Conservation (phyloP, 2,329 filamentous ascomycete species). For the Bisporella sp. region DNA sequence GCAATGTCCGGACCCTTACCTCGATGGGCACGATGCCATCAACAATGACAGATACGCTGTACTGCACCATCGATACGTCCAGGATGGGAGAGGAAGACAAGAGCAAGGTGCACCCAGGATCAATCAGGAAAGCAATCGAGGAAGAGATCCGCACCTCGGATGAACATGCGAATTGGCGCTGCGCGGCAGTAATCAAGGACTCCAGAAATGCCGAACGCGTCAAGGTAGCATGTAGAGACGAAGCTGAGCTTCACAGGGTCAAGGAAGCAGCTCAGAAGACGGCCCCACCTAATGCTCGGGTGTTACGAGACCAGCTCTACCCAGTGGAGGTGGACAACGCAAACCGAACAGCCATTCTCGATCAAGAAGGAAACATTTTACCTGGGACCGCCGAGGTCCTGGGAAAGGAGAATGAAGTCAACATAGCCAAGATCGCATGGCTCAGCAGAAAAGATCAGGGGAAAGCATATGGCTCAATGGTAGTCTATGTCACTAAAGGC, state of each 20-base stretch:
- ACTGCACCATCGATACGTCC: not conserved
- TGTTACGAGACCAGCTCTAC: constrained; percentile 18
- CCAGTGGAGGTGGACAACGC: constrained; percentile 21
- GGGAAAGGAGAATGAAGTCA: constrained; percentile 18
- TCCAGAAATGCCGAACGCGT: constrained; percentile 2
- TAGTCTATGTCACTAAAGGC: constrained; percentile 18
- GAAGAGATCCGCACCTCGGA: not conserved
- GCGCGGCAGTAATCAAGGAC: not conserved
- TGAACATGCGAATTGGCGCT: not conserved
- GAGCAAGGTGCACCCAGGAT: not conserved
- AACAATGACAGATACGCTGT: constrained; percentile 9
- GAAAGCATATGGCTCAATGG: constrained; percentile 23
- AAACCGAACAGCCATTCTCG: constrained; percentile 15
- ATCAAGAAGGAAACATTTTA: constrained; percentile 13
- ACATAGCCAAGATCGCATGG: constrained; percentile 20
- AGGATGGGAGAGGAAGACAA: not conserved
- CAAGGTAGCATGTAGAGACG: constrained; percentile 14
- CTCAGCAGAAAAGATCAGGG: constrained; percentile 19
- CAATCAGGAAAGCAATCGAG: not conserved
- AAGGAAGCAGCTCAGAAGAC: constrained; percentile 13
- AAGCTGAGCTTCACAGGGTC: constrained; percentile 14
- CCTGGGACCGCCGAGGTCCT: constrained; percentile 12
- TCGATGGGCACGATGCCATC: constrained; percentile 7
- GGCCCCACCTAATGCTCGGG: constrained; percentile 11
- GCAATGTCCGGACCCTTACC: constrained; percentile 8